A percentile compares a stretch with the other conserved stretches of the same genome.
Conservation (phyloP, 495 filamentous ascomycete genomes). For the Elasticomyces elasticus region DNA sequence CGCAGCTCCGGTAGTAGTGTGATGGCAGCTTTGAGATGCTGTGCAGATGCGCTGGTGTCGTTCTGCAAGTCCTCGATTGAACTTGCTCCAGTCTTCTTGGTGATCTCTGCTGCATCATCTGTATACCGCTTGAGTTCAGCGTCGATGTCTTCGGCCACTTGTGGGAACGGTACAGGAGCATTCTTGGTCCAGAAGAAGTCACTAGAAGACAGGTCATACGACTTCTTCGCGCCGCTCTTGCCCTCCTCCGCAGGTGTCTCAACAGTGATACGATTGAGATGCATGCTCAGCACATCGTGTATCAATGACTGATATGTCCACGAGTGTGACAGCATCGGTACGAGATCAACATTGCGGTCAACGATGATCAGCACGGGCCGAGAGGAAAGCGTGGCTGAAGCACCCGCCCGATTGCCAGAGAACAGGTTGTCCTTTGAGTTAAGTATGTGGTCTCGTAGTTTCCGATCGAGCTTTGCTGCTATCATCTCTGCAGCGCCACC, state of each 20-base stretch:
- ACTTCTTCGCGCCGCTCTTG: constrained; percentile 64
- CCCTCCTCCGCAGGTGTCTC: constrained; percentile 68
- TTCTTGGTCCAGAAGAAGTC: constrained; percentile 98
- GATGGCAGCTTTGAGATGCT: constrained; percentile 92
- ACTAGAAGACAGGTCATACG: constrained; percentile 79
- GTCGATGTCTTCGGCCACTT: constrained; percentile 94
- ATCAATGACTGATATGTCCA: constrained; percentile 98
- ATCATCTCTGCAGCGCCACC: constrained; percentile 92
- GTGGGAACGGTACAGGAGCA: constrained; percentile 84
- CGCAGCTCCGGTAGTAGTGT: constrained; percentile 83
- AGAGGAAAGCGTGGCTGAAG: constrained; percentile 44
- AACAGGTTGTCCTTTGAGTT: constrained; percentile 97
- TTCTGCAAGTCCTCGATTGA: constrained; percentile 90
- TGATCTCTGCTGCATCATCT: constrained; percentile 89
- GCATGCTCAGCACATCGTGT: constrained; percentile 88
- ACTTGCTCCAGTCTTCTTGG: constrained; percentile 84
- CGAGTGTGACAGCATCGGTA: constrained; percentile 97
- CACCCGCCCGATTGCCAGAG: constrained; percentile 36
- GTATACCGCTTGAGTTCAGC: constrained; percentile 86
- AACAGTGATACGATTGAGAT: constrained; percentile 91
- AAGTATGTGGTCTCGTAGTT: constrained; percentile 89
- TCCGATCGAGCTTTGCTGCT: constrained; percentile 84
- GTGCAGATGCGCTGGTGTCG: constrained; percentile 75
- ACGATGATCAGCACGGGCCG: constrained; percentile 80
- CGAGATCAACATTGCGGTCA: constrained; percentile 88